phyloP scores from a whole-genome alignment of 768 basidiomycete genomes.

The Boletellus emodensis region DNA sequence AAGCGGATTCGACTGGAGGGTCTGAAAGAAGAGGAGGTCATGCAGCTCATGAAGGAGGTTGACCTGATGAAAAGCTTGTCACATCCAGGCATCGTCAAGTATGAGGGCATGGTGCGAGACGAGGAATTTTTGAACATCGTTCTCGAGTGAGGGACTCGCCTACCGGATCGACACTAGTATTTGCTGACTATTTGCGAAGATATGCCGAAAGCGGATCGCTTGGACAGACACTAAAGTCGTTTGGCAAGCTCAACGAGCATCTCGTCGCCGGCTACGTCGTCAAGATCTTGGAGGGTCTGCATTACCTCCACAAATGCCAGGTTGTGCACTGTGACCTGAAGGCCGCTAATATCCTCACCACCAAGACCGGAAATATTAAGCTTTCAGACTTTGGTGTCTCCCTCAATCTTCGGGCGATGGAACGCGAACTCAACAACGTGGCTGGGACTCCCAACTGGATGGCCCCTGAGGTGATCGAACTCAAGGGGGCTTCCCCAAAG shows the following conservation, averaged over 20 bases:
- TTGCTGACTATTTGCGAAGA: conserved; percentile 40
- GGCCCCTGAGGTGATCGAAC: conserved; percentile 96
- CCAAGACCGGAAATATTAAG: conserved; percentile 96
- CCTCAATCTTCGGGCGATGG: conserved; percentile 89
- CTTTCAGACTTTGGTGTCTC: conserved; percentile 98
- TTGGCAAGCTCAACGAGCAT: conserved; percentile 88
- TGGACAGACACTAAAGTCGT: conserved; percentile 87
- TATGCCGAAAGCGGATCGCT: conserved; percentile 97
- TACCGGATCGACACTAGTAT: neutral
- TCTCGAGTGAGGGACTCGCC: conserved; percentile 66
- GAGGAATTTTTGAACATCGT: conserved; percentile 87
- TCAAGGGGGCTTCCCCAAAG: conserved; percentile 89
- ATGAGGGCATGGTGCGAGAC: conserved; percentile 93
- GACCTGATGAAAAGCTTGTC: conserved; percentile 85
- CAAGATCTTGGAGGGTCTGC: conserved; percentile 93
- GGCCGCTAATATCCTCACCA: conserved; percentile 97
- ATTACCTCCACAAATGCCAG: conserved; percentile 85
- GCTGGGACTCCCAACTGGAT: conserved; percentile 99
- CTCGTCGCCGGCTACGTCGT: conserved; percentile 92
- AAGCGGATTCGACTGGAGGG: conserved; percentile 92
- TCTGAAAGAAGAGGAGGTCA: conserved; percentile 85
- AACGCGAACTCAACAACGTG: conserved; percentile 77
- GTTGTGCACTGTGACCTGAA: conserved; percentile 98
- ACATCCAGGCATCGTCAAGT: conserved; percentile 96
- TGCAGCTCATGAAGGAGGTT: conserved; percentile 90